These are phyloP conservation scores for Trypanosoma caninum DNA, from an alignment of 208 protist genomes.

Conservation along the genomic window DNA sequence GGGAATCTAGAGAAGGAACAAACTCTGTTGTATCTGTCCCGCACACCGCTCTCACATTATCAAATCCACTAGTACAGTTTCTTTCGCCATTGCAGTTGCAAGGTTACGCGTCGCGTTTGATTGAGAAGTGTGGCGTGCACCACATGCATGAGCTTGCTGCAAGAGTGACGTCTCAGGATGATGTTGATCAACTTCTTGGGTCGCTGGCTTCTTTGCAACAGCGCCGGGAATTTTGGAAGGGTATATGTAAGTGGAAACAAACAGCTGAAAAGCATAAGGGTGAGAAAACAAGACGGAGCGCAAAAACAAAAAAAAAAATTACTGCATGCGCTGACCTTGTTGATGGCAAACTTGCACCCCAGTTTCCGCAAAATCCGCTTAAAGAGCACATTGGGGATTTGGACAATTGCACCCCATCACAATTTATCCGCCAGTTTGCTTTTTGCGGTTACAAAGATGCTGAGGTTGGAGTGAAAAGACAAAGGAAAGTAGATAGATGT, in stretches of 20 bases:
- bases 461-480: not conserved
- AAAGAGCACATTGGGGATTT: not conserved
- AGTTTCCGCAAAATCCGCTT: too few relatives aligned
- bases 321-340: not conserved
- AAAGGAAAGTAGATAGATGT: too few relatives aligned
- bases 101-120: constrained; percentile 51
- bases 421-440: constrained; percentile 26
- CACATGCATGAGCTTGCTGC: constrained; percentile 44
- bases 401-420: constrained; percentile 13
- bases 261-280: constrained; percentile 24
- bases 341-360: not conserved
- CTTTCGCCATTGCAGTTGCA: constrained; percentile 69
- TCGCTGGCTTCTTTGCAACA: constrained; percentile 56
- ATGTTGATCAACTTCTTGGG: constrained; percentile 52
- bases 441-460: constrained; percentile 11
- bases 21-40: not conserved
- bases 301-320: constrained; percentile 4
- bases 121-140: constrained; percentile 31
- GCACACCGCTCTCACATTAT: constrained; percentile 20
- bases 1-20: too few relatives aligned
- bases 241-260: constrained; percentile 39
- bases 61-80: constrained; percentile 71
- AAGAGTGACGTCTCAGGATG: constrained; percentile 26
- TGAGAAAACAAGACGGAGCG: constrained; percentile 12
- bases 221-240: constrained; percentile 45